Conservation (phyloP, 768 basidiomycete species). For the Trametes punicea region DNA sequence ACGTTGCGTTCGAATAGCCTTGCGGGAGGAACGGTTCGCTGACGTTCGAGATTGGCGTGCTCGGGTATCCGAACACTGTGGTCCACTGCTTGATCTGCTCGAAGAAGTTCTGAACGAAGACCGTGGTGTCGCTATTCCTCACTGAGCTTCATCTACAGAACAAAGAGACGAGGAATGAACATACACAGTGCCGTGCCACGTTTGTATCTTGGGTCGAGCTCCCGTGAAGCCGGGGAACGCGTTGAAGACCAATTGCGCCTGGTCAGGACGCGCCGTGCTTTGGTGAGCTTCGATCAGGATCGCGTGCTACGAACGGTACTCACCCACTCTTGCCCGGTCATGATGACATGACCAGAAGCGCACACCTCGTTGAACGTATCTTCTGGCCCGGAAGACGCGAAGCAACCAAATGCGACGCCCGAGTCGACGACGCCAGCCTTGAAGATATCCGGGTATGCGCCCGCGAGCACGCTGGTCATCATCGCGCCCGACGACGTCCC, state of each 20-base stretch:
- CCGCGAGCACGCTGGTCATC: conserved; percentile 57
- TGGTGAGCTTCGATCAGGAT: not conserved
- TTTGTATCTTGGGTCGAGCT: conserved; percentile 45
- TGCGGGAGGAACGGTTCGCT: conserved; percentile 41
- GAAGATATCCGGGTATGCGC: conserved; percentile 55
- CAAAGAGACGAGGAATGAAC: not conserved
- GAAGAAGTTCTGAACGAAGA: conserved; percentile 47
- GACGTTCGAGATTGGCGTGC: conserved; percentile 35
- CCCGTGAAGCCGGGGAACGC: conserved; percentile 55
- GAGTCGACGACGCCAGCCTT: conserved; percentile 46
- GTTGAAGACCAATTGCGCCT: conserved; percentile 43
- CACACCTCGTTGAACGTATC: conserved; percentile 47
- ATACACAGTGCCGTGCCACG: conserved; percentile 51
- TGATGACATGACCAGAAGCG: conserved; percentile 40
- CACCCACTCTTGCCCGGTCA: conserved; percentile 46
- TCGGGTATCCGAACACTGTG: conserved; percentile 46
- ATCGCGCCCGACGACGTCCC: conserved; percentile 54
- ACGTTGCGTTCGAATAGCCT: conserved; percentile 46
- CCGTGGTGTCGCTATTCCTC: conserved; percentile 42
- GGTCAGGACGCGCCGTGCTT: not conserved
- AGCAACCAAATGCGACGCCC: conserved; percentile 55
- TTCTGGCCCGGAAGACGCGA: conserved; percentile 36
- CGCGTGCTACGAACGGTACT: not conserved
- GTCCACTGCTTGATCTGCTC: conserved; percentile 58
- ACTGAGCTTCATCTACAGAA: not conserved